Conservation (phyloP, 2,329 filamentous ascomycete genomes). For the Cordyceps farinosa region DNA sequence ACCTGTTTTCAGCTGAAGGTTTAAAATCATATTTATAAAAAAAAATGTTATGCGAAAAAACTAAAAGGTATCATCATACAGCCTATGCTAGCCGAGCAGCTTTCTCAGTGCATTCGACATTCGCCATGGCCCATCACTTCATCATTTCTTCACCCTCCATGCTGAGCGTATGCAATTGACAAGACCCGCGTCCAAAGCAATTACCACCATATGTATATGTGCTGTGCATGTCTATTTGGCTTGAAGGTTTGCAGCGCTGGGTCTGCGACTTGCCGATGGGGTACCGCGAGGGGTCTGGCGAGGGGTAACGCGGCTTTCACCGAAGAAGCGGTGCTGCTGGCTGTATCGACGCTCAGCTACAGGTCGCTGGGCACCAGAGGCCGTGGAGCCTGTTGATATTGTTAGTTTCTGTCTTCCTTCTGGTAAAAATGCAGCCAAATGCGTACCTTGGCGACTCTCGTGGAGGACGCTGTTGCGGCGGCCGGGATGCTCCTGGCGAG, state of each 20-base stretch:
- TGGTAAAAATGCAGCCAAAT: not conserved
- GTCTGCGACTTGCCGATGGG: slow-evolving; percentile 34
- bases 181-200: not conserved
- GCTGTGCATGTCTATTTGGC: not conserved
- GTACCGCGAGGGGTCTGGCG: slow-evolving; percentile 36
- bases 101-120: not conserved
- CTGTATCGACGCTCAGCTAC: slow-evolving; percentile 31
- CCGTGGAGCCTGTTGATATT: slow-evolving; percentile 24
- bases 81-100: not conserved
- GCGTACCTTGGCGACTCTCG: slow-evolving; percentile 20
- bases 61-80: slow-evolving; percentile 4
- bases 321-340: slow-evolving; percentile 40
- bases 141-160: not conserved
- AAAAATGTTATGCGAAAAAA: not conserved
- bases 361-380: slow-evolving; percentile 21
- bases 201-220: not conserved
- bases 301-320: slow-evolving; percentile 39
- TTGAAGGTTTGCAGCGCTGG: slow-evolving; percentile 23
- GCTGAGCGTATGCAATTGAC: not conserved
- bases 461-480: slow-evolving; percentile 28
- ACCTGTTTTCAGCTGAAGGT: not conserved
- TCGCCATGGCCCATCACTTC: not conserved
- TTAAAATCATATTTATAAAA: not conserved
- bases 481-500: slow-evolving; percentile 31
- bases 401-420: slow-evolving; percentile 17